A percentile compares a stretch with the other conserved stretches of the same genome.
Conservation (phyloP, 805 yeast genomes). For the Yamadazyma olivae region DNA sequence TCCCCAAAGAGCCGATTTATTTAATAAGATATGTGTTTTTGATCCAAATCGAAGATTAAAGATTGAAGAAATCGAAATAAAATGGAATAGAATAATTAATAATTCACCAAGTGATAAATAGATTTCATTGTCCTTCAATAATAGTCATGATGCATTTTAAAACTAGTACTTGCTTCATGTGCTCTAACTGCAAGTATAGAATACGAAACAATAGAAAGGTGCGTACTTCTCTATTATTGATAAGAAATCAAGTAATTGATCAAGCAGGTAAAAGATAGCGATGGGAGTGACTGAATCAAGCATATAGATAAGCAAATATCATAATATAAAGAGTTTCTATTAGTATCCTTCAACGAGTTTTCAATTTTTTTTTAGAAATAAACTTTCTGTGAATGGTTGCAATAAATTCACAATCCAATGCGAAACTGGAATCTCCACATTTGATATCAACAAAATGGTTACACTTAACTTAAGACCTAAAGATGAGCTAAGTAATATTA, state of each 20-base stretch:
- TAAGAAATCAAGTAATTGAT: too few species aligned
- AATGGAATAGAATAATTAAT: conserved; percentile 4
- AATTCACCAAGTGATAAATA: too few species aligned
- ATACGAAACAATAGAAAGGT: too few species aligned
- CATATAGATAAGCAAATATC: too few species aligned
- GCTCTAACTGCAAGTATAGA: too few species aligned
- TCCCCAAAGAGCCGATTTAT: conserved; percentile 20
- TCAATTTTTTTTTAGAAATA: background rate
- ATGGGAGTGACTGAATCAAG: too few species aligned
- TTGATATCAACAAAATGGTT: conserved; percentile 2
- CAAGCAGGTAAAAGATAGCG: too few species aligned
- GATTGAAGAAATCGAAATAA: conserved; percentile 9
- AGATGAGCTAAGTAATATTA: conserved; percentile 22
- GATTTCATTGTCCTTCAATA: too few species aligned
- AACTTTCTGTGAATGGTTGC: background rate
- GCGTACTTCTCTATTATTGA: too few species aligned
- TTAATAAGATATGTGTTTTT: conserved; percentile 38
- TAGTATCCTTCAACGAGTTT: background rate
- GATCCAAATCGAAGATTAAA: conserved; percentile 28
- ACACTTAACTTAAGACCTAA: conserved; percentile 7
- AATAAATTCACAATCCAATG: background rate
- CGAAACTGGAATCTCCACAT: background rate
- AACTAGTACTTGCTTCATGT: too few species aligned
- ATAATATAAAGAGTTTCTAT: too few species aligned
- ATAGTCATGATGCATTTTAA: too few species aligned